Conservation (phyloP, 2,329 filamentous ascomycete species). For the Coniochaeta pulveracea region DNA sequence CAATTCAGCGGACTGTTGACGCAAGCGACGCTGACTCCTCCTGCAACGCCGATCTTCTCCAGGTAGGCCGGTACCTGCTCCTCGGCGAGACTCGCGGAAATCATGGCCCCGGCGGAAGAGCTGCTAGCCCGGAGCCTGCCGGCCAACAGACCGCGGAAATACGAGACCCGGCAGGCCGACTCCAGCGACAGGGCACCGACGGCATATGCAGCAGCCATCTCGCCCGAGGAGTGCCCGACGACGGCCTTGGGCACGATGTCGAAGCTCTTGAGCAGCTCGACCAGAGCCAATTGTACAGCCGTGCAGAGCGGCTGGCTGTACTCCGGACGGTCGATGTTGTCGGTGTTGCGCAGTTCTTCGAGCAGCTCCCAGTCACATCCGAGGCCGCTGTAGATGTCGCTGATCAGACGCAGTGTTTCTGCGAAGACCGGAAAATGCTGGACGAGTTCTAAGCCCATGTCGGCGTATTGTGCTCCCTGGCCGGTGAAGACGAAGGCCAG, state of each 20-base stretch:
- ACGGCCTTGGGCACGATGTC: conserved; percentile 4
- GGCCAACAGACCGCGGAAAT: conserved; percentile 19
- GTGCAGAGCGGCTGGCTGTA: conserved; percentile 5
- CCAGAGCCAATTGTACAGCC: conserved; percentile 6
- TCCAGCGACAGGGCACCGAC: conserved; percentile 13
- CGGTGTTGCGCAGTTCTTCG: background rate
- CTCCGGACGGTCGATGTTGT: conserved; percentile 3
- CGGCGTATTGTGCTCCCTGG: conserved; percentile 6
- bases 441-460: conserved; percentile 6
- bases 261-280: conserved; percentile 4
- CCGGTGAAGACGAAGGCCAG: conserved; percentile 7
- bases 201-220: conserved; percentile 25
- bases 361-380: conserved; percentile 1
- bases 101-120: conserved; percentile 14
- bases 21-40: conserved; percentile 14
- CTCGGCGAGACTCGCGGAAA: conserved; percentile 17
- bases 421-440: conserved; percentile 1
- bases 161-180: conserved; percentile 21
- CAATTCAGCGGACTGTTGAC: conserved; percentile 19
- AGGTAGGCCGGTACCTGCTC: conserved; percentile 13
- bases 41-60: conserved; percentile 7
- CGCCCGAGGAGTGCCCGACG: conserved; percentile 6
- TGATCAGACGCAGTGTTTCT: background rate
- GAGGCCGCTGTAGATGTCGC: background rate
- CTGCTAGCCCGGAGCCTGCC: conserved; percentile 11